Conservation (phyloP, 768 basidiomycete genomes). For the Rhizopogon vulgaris region DNA sequence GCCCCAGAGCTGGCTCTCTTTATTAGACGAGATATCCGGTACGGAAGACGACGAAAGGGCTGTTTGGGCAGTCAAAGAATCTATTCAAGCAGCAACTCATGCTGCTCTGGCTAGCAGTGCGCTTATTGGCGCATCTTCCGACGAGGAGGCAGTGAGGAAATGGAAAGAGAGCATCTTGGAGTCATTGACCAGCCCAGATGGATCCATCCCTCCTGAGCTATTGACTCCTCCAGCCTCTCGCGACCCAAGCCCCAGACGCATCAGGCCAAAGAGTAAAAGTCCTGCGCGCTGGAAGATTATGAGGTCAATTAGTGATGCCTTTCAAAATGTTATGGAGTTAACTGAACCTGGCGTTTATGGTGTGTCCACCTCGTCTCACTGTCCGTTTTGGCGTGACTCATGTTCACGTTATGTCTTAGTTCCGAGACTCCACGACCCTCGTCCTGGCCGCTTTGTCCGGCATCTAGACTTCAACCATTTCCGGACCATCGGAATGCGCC, state of each 20-base stretch:
- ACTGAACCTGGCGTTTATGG: constrained; percentile 69
- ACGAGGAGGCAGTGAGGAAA: constrained; percentile 37
- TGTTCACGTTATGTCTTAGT: constrained; percentile 33
- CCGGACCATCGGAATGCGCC: constrained; percentile 92
- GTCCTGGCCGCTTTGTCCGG: constrained; percentile 74
- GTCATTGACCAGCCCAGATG: constrained; percentile 55
- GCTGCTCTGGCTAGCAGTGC: constrained; percentile 49
- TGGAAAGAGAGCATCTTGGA: constrained; percentile 60
- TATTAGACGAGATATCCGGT: constrained; percentile 75
- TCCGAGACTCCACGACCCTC: constrained; percentile 61
- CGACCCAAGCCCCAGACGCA: constrained; percentile 74
- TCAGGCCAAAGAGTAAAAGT: constrained; percentile 71
- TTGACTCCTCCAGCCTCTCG: constrained; percentile 77
- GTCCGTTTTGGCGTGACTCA: constrained; percentile 2
- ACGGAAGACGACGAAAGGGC: constrained; percentile 64
- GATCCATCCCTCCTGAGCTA: constrained; percentile 66
- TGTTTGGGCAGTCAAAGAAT: constrained; percentile 56
- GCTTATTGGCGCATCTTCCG: constrained; percentile 27
- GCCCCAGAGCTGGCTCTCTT: constrained; percentile 77
- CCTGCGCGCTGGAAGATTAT: constrained; percentile 83
- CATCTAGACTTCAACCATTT: constrained; percentile 96
- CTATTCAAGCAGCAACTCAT: constrained; percentile 60
- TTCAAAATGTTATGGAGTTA: constrained; percentile 61
- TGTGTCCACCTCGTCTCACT: constrained; percentile 26
- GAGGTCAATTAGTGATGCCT: constrained; percentile 71